Percentiles rank a stretch among this genome's conserved stretches.
Conservation (phyloP, 1,284 basidiomycete species). For the Ceratobasidium theobromae region DNA sequence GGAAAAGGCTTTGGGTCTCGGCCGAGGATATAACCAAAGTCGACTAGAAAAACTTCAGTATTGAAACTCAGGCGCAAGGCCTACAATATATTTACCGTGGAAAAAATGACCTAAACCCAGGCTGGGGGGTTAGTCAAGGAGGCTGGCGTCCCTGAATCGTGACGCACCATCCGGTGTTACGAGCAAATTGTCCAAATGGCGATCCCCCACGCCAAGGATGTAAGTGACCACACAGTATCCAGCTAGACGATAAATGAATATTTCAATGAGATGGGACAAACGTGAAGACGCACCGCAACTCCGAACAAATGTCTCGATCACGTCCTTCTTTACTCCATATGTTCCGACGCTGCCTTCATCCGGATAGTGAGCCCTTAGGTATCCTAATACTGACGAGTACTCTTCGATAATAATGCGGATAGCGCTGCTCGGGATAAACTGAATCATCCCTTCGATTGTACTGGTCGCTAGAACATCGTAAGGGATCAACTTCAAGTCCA, state of each 20-base stretch:
- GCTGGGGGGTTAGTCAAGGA: neutral
- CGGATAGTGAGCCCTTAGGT: slow-evolving; percentile 80
- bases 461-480: slow-evolving; percentile 96
- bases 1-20: slow-evolving; percentile 98
- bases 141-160: neutral
- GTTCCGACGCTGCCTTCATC: slow-evolving; percentile 92
- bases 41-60: slow-evolving; percentile 57
- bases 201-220: slow-evolving; percentile 93
- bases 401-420: slow-evolving; percentile 92
- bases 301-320: slow-evolving; percentile 94
- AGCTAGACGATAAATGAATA: slow-evolving; percentile 53
- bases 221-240: slow-evolving; percentile 99
- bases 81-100: slow-evolving; percentile 59
- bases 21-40: slow-evolving; percentile 98
- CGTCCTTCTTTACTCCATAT: slow-evolving; percentile 86
- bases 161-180: slow-evolving; percentile 84
- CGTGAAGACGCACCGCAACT: slow-evolving; percentile 80
- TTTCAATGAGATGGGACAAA: neutral
- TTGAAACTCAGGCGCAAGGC: slow-evolving; percentile 5
- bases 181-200: slow-evolving; percentile 95
- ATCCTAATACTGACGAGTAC: slow-evolving; percentile 79
- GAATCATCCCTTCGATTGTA: slow-evolving; percentile 90
- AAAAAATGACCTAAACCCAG: slow-evolving; percentile 69
- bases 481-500: slow-evolving; percentile 90
- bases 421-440: slow-evolving; percentile 94